Conservation (phyloP, 129 eudicot genomes). For the Flaveria ramosissima region DNA sequence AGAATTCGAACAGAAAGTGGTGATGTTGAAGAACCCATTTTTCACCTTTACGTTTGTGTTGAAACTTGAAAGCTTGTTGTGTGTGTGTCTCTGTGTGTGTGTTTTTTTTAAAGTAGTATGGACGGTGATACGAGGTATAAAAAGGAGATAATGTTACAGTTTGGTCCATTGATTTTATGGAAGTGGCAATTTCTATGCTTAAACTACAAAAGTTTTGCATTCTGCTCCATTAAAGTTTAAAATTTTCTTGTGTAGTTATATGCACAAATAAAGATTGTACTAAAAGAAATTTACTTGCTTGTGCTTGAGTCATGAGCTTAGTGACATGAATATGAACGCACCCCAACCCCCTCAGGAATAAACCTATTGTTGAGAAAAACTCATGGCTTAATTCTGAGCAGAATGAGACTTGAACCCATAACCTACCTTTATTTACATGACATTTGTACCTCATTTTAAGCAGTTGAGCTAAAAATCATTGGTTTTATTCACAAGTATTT, state of each 20-base stretch:
- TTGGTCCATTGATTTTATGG: conserved; percentile 16
- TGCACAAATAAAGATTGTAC: background rate
- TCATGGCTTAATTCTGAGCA: no score
- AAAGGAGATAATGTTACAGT: background rate
- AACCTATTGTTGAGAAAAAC: no score
- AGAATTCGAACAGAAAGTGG: conserved; percentile 41
- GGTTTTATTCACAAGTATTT: no score
- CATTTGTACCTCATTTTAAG: no score
- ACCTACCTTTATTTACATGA: no score
- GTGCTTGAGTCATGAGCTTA: no score
- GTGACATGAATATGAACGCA: no score
- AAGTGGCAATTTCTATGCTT: background rate
- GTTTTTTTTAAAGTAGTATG: background rate
- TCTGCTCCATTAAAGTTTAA: background rate
- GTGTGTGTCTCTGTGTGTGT: background rate
- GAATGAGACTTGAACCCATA: no score
- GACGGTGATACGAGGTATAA: conserved; percentile 19
- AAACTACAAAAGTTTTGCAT: background rate
- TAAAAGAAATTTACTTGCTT: no score
- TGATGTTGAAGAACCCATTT: conserved; percentile 41
- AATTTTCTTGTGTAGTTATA: background rate
- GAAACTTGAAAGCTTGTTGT: background rate
- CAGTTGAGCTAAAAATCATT: no score
- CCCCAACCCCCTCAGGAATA: no score
- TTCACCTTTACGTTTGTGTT: conserved; percentile 15